Evolutionary conservation across 768 basidiomycete species (phyloP).

Genomic region (Polyporus arcularius): DNA sequence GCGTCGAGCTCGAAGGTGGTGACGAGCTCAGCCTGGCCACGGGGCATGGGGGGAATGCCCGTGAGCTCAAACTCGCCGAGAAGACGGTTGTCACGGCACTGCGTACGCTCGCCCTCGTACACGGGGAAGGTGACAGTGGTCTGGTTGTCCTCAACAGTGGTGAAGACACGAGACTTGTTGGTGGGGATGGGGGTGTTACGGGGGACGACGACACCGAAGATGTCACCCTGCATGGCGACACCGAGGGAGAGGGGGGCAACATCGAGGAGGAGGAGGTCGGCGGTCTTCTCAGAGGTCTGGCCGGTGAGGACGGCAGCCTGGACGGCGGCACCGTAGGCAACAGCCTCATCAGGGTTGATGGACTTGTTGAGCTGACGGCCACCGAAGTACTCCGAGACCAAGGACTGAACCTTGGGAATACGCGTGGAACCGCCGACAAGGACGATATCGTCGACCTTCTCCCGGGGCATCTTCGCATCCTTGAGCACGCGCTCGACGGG

Average conservation of each 20-base stretch:
- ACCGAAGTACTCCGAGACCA: constrained; percentile 98
- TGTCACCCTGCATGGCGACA: constrained; percentile 99
- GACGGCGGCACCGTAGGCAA: constrained; percentile 99
- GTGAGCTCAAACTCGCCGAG: constrained; percentile 99
- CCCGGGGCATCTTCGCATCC: constrained; percentile 96
- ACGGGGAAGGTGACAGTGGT: constrained; percentile 99
- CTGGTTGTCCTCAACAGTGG: constrained; percentile 99
- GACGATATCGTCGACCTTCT: constrained; percentile 98
- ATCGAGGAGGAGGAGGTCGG: constrained; percentile 97
- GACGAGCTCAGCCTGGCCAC: constrained; percentile 98
- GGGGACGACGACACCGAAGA: constrained; percentile 99
- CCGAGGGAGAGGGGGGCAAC: constrained; percentile 97
- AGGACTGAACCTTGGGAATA: constrained; percentile 98
- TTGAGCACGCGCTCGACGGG: constrained; percentile 99
- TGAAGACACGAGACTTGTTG: constrained; percentile 98
- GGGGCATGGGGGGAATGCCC: constrained; percentile 98
- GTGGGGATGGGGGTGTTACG: constrained; percentile 99
- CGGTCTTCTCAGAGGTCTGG: constrained; percentile 98
- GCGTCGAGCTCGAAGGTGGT: constrained; percentile 99
- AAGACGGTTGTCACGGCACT: constrained; percentile 98
- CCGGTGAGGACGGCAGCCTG: constrained; percentile 99
- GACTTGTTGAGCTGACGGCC: constrained; percentile 99
- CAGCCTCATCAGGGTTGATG: constrained; percentile 99
- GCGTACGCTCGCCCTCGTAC: constrained; percentile 99
- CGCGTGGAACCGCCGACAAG: constrained; percentile 99